Evolutionary conservation across 495 filamentous ascomycete species (phyloP).

Genomic region (Niebla homalea): DNA sequence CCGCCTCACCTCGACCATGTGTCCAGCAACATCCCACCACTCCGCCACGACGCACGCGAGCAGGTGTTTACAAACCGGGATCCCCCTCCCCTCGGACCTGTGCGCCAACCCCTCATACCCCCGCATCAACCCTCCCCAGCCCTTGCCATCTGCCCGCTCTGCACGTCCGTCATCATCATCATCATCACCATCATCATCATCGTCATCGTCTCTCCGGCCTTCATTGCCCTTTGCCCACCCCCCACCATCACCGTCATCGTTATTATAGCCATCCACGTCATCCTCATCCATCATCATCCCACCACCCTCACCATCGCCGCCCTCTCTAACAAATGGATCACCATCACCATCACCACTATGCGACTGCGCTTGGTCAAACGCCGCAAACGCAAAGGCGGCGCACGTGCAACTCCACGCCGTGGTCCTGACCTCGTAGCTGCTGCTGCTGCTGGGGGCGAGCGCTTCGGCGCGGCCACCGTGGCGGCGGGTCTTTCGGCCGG

Average conservation of each 20-base stretch:
- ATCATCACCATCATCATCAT: conserved; percentile 2
- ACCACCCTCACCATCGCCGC: not conserved
- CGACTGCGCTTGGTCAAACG: conserved; percentile 38
- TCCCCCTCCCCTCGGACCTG: conserved; percentile 16
- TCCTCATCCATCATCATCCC: not conserved
- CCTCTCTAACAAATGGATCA: not conserved
- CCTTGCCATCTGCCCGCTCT: not conserved
- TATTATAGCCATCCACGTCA: no score
- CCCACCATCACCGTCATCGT: conserved; percentile 4
- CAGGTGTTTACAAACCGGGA: conserved; percentile 78
- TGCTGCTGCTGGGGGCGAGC: no score
- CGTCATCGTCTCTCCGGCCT: not conserved
- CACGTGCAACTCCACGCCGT: conserved; percentile 83
- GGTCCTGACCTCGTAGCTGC: conserved; percentile 54
- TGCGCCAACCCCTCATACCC: conserved; percentile 6
- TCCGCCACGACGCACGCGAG: conserved; percentile 72
- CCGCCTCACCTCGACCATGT: conserved; percentile 37
- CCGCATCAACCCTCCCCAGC: conserved; percentile 39
- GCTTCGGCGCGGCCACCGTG: no score
- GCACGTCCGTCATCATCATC: not conserved
- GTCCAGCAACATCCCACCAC: conserved; percentile 44
- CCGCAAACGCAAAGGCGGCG: conserved; percentile 62
- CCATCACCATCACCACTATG: not conserved
- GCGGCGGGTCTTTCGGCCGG: not conserved
- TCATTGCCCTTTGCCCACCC: not conserved